phyloP scores from a whole-genome alignment of 805 yeast genomes.

The Kuraishia hungarica region DNA sequence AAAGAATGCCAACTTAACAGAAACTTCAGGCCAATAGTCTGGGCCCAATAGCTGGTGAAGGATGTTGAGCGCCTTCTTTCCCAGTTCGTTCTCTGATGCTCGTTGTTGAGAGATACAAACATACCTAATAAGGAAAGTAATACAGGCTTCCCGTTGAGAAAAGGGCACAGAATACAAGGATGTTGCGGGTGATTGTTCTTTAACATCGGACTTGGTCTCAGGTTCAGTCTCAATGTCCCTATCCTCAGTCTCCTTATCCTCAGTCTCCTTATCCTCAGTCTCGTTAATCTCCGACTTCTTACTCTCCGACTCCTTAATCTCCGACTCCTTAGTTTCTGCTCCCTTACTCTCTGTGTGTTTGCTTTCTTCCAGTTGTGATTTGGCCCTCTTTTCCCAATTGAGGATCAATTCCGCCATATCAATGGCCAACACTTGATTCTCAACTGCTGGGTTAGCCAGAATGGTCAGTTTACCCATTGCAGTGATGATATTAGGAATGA shows the following conservation, averaged over 20 bases:
- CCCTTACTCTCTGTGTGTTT: conserved; percentile 5
- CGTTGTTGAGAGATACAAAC: conserved; percentile 81
- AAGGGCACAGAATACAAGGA: conserved; percentile 51
- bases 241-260: conserved; percentile 8
- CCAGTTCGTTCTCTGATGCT: conserved; percentile 75
- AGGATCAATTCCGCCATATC: conserved; percentile 82
- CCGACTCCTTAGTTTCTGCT: conserved; percentile 14
- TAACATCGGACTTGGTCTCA: no score
- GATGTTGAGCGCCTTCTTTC: conserved; percentile 74
- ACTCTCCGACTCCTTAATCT: conserved; percentile 7
- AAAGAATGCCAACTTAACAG: conserved; percentile 79
- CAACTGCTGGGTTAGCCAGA: conserved; percentile 65
- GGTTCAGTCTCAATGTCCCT: conserved; percentile 24
- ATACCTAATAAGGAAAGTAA: conserved; percentile 80
- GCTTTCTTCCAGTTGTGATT: conserved; percentile 10
- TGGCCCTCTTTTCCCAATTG: conserved; percentile 69
- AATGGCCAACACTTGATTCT: conserved; percentile 78
- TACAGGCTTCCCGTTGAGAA: conserved; percentile 80
- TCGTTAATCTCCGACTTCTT: conserved; percentile 12
- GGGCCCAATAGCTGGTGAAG: conserved; percentile 66
- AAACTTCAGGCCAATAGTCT: conserved; percentile 78
- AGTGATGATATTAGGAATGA: conserved; percentile 78
- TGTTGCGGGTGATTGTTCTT: not conserved
- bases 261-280: conserved; percentile 5
- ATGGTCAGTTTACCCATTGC: conserved; percentile 89